Evolutionary conservation across 148 eudicot species (phyloP), one percentile per base, ranked within the genome.

Genomic region (Rhododendron mucronatum): DNA sequence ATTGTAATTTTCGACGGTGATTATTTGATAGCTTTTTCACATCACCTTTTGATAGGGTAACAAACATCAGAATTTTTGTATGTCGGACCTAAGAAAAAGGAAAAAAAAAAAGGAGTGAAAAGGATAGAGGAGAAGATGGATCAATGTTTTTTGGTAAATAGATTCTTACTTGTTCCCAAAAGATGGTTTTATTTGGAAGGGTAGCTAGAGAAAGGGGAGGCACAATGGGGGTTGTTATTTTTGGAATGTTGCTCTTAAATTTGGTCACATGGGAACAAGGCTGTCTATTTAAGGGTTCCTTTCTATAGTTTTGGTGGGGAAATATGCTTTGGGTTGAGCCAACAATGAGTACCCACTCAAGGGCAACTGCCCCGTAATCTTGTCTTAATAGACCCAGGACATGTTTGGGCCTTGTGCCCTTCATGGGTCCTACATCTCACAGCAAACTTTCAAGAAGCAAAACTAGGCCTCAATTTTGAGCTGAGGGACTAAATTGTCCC

Each of bases 311-410:
- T 86, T 90, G 89, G 91, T 82, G 89, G 95, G 92, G 91, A 90
- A 83, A 80, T 91, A 85, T 91, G 90, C 89, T 84, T 81, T 84
- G 90, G 90, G 88, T 88, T 92, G 91, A 88, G 89, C 93, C 91
- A 89, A 88, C 94, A 89, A 73, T 69, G 86, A 87, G 86, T 87
- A 59, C 86, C 93, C 93, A 87, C 88, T 44, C 87, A 67, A 86
- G 83, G 87, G 63, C 83, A 83, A 30, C 80, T 84, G 82, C 85
- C 79, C 79, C 87, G 85, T 90, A 92, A 90, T 91, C 90, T 88
- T 92, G 95, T 93, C 95, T 61, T 87, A 93, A 91, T 93, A 92
- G 45, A 80, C 87, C 92, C 90, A 88, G 88, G 90, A 91, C 96
- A 92, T 83, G 80, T 80, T 89, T 92, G 90, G 91, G 79, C 91